Base-by-base conservation (phyloP, 352 stramenopile species). In the Phytophthora vignae region DNA sequence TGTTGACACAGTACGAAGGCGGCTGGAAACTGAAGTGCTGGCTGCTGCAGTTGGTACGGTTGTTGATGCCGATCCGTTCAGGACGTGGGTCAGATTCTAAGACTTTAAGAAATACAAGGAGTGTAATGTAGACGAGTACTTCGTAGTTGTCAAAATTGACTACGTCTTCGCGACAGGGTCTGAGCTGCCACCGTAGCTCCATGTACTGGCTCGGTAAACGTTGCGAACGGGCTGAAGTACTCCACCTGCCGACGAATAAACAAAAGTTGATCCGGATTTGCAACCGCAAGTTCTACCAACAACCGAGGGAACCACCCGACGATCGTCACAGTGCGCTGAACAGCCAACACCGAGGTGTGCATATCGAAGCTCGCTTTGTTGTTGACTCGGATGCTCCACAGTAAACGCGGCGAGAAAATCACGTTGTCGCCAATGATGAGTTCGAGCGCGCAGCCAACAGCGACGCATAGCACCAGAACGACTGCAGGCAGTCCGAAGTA, bases 271-370 rank as follows among this genome's bases (percentile, higher is more conserved):
- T 63, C 27, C 0, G 56, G n/a, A 9, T 42, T 46, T 21, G 38
- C 31, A 4, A 17, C 27, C 0, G 25, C 25, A 29, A 72, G 49
- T 27, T 66, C 56, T 4, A 66, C 29, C 5, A 67, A 8, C 36
- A 71, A 25, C 0, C 64, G 38, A 10, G 21, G 40, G 40, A 54
- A 58, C 50, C 65, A 72, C 1, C 57, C 65, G 2, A 66, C 48
- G 8, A 67, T 62, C 3, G 64, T 67, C 36, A 72, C 40, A 10
- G 60, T 61, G 25, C 57, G 65, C 65, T 72, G 65, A 1, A 67
- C 36, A 1, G 57, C 57, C 11, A 67, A 53, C 8, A 55, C 53
- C 5, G 38, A 49, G 2, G 33, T 62, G 44, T 59, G 40, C 12
- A 59, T n/a, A 9, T 67, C 22, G n/a, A 67, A 67, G 10, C n/a